phyloP scores from a whole-genome alignment of 176 grass and related monocot species.

The Aegilops umbellulata region DNA sequence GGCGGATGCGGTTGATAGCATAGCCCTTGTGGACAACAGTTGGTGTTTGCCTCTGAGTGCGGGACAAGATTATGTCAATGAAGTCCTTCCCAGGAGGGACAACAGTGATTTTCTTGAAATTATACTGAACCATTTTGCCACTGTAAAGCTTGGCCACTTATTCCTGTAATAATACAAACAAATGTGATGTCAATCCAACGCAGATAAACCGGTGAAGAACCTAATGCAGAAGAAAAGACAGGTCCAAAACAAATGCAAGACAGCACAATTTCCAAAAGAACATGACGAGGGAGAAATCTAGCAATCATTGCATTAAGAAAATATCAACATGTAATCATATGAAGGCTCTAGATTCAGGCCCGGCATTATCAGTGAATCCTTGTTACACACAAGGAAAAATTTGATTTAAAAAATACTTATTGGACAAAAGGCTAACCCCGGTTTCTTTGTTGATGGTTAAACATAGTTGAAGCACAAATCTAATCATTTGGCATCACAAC shows the following conservation, averaged over 20 bases:
- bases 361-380: background rate
- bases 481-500: background rate
- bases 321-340: too few relatives aligned
- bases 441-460: background rate
- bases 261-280: background rate
- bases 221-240: background rate
- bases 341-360: too few relatives aligned
- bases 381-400: background rate
- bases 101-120: conserved; percentile 75
- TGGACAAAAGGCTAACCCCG: background rate
- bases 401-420: background rate
- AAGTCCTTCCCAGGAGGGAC: conserved; percentile 77
- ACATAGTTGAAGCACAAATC: background rate
- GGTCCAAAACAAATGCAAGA: background rate
- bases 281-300: too few relatives aligned
- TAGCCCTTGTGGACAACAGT: conserved; percentile 85
- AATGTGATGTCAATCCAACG: background rate
- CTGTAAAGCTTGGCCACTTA: background rate
- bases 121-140: conserved; percentile 65
- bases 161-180: background rate
- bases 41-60: conserved; percentile 73
- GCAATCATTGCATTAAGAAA: background rate
- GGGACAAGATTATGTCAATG: conserved; percentile 74
- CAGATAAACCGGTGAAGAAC: background rate
- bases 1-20: conserved; percentile 53